These are phyloP conservation scores for Solanum virginianum DNA, from an alignment of 257 asterid genomes.

Conservation along the genomic window DNA sequence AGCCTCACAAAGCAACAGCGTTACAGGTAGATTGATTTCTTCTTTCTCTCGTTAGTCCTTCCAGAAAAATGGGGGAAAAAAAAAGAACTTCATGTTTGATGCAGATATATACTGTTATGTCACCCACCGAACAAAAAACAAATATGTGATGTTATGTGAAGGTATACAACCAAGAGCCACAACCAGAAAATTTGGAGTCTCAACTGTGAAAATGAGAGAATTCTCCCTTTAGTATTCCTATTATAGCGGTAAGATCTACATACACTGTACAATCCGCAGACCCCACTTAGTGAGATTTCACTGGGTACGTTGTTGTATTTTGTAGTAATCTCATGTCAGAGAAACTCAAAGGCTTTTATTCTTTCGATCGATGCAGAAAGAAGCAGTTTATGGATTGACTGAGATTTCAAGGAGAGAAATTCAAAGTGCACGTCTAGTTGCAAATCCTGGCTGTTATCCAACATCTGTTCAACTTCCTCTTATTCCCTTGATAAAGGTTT, in stretches of 20 bases:
- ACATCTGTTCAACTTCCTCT: constrained; percentile 90
- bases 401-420: constrained; percentile 63
- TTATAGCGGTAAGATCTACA: too few species aligned
- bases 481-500: constrained; percentile 75
- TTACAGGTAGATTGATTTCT: constrained; percentile 44
- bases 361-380: constrained; percentile 45
- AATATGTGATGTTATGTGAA: neutral
- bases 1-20: constrained; percentile 69
- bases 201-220: neutral
- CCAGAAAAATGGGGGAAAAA: neutral
- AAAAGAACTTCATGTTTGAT: neutral
- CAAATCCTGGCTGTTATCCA: constrained; percentile 98
- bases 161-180: neutral
- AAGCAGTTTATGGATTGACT: constrained; percentile 86
- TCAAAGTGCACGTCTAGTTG: constrained; percentile 67
- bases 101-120: neutral
- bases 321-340: neutral
- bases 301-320: neutral
- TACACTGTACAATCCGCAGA: too few species aligned
- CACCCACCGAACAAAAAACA: neutral
- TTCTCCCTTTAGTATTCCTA: neutral
- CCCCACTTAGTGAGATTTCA: too few species aligned
- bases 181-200: neutral
- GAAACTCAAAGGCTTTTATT: neutral
- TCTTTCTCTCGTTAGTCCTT: neutral